These are phyloP conservation scores for Leccinum rimulosum DNA, from an alignment of 768 basidiomycete genomes.

Conservation along the genomic window DNA sequence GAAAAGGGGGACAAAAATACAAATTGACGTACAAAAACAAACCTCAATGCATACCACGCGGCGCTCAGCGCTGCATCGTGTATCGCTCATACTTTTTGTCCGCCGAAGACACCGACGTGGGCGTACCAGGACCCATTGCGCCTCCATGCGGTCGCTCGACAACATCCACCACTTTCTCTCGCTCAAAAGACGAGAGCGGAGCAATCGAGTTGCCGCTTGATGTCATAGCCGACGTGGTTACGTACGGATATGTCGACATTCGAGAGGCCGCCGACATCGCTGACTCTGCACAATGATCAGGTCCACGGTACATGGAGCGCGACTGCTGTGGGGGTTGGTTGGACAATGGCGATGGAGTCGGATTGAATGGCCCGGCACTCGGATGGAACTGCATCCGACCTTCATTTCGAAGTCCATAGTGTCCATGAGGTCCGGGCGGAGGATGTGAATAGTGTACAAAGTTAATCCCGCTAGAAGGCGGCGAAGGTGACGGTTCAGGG, in stretches of 20 bases:
- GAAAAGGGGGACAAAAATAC: conserved; percentile 5
- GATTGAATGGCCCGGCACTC: conserved; percentile 28
- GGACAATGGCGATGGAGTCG: conserved; percentile 44
- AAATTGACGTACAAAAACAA: neutral
- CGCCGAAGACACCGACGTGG: conserved; percentile 35
- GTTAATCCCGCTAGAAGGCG: conserved; percentile 50
- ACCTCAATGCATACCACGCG: neutral
- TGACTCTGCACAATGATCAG: conserved; percentile 30
- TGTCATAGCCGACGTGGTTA: conserved; percentile 39
- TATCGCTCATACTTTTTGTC: conserved; percentile 36
- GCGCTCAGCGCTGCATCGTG: conserved; percentile 23
- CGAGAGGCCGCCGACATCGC: conserved; percentile 36
- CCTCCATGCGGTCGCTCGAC: neutral
- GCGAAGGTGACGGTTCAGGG: conserved; percentile 61
- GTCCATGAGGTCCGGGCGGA: conserved; percentile 27
- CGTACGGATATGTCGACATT: conserved; percentile 31
- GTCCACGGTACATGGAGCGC: conserved; percentile 34
- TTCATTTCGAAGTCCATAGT: conserved; percentile 29
- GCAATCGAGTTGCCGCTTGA: conserved; percentile 28
- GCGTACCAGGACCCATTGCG: conserved; percentile 35
- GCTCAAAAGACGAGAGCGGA: conserved; percentile 48
- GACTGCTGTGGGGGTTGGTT: conserved; percentile 23
- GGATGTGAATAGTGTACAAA: conserved; percentile 57
- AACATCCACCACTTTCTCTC: conserved; percentile 50
- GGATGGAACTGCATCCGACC: conserved; percentile 29